These are phyloP conservation scores for Rhododendron griersonianum DNA, from an alignment of 148 eudicot species.

Conservation along the genomic window DNA sequence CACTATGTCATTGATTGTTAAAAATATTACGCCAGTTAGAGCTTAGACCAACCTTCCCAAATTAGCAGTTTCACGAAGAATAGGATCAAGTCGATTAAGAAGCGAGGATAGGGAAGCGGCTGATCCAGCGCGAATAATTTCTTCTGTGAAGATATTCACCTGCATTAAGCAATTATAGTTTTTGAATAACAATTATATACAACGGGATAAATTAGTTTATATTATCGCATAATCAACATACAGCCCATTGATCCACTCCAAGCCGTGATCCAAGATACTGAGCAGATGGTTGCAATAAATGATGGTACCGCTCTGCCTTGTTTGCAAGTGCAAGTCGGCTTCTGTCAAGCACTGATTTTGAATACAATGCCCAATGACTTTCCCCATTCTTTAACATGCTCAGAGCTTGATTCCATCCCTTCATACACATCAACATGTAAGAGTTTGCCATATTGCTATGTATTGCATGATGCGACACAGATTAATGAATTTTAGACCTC, in stretches of 20 bases:
- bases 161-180: slow-evolving; percentile 26
- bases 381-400: slow-evolving; percentile 62
- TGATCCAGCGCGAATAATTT: slow-evolving; percentile 93
- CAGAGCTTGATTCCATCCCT: slow-evolving; percentile 87
- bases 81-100: slow-evolving; percentile 90
- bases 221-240: slow-evolving; percentile 35
- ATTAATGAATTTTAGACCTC: not conserved
- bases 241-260: slow-evolving; percentile 92
- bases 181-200: slow-evolving; percentile 7
- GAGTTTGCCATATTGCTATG: not conserved
- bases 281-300: slow-evolving; percentile 89
- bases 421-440: slow-evolving; percentile 12
- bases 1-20: not conserved
- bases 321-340: slow-evolving; percentile 82
- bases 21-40: not conserved
- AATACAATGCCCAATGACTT: slow-evolving; percentile 79
- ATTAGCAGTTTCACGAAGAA: slow-evolving; percentile 86
- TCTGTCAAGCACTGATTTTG: slow-evolving; percentile 96
- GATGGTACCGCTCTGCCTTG: slow-evolving; percentile 87
- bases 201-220: not conserved
- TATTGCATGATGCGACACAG: not conserved
- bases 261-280: slow-evolving; percentile 89
- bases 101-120: slow-evolving; percentile 92
- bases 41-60: slow-evolving; percentile 65
- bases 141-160: slow-evolving; percentile 94